Evolutionary conservation across 2,329 filamentous ascomycete species (phyloP).

Genomic region (Pleurostoma richardsiae): DNA sequence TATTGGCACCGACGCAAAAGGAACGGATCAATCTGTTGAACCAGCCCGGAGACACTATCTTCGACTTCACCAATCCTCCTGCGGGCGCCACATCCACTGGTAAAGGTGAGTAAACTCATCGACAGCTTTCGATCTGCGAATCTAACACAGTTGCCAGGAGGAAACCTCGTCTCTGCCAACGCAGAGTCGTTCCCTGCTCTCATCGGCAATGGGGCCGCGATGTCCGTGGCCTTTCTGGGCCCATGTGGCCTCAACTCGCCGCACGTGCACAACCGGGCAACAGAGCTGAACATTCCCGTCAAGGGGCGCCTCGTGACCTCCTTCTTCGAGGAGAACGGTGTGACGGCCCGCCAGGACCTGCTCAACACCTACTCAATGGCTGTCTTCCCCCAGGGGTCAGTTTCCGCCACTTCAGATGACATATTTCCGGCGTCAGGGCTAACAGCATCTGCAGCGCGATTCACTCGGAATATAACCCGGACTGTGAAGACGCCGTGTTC

Average conservation of each 20-base stretch:
- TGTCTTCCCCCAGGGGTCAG: conserved; percentile 37
- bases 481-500: conserved; percentile 41
- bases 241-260: conserved; percentile 52
- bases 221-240: conserved; percentile 24
- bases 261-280: conserved; percentile 48
- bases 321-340: conserved; percentile 43
- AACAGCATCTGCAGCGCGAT: conserved; percentile 23
- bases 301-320: conserved; percentile 42
- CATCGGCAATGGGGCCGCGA: conserved; percentile 37
- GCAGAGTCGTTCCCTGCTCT: conserved; percentile 41
- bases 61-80: conserved; percentile 29
- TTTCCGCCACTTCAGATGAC: neutral
- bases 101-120: neutral
- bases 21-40: conserved; percentile 23
- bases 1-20: conserved; percentile 20
- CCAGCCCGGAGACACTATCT: conserved; percentile 32
- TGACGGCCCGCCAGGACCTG: conserved; percentile 27
- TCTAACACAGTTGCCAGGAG: neutral
- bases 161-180: conserved; percentile 32
- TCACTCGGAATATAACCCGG: conserved; percentile 47
- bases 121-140: too few species aligned
- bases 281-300: conserved; percentile 48
- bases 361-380: conserved; percentile 36
- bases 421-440: neutral
- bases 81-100: neutral